phyloP scores from a whole-genome alignment of 2,329 filamentous ascomycete species.

The Fusarium heterosporum region DNA sequence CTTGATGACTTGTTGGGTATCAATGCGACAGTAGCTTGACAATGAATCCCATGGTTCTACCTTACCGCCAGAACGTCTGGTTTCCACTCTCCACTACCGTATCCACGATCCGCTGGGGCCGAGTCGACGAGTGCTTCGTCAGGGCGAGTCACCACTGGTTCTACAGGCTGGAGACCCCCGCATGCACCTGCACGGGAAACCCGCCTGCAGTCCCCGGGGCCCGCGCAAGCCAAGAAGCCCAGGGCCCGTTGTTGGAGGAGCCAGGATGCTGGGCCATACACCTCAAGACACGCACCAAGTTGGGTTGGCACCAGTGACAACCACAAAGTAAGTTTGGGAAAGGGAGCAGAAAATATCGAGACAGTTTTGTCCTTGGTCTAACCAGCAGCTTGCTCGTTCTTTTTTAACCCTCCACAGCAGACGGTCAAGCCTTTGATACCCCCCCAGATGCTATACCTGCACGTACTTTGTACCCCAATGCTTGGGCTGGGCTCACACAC shows the following conservation, averaged over 20 bases:
- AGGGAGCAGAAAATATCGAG: not conserved
- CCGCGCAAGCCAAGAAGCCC: constrained; percentile 42
- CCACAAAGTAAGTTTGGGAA: constrained; percentile 4
- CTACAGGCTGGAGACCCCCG: constrained; percentile 40
- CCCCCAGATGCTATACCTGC: too few relatives aligned
- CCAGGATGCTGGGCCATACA: constrained; percentile 47
- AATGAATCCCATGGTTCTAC: constrained; percentile 38
- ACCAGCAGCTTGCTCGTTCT: not conserved
- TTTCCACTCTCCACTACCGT: constrained; percentile 21
- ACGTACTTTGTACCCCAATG: too few relatives aligned
- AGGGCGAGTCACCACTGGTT: constrained; percentile 42
- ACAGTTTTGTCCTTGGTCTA: not conserved
- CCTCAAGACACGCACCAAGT: constrained; percentile 47
- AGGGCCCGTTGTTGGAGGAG: constrained; percentile 23
- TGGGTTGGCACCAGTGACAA: constrained; percentile 47
- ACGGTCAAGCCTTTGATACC: not conserved
- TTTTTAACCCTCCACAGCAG: not conserved
- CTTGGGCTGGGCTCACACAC: too few relatives aligned
- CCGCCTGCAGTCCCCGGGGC: constrained; percentile 44
- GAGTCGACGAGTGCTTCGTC: constrained; percentile 32
- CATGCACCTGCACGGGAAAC: constrained; percentile 44
- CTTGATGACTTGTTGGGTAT: constrained; percentile 43
- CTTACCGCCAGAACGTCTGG: constrained; percentile 34
- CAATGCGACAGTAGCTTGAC: constrained; percentile 47
- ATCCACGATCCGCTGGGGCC: constrained; percentile 35